These are phyloP conservation scores for Ceratocystis huliohia DNA, from an alignment of 2,329 filamentous ascomycete genomes.

Conservation along the genomic window DNA sequence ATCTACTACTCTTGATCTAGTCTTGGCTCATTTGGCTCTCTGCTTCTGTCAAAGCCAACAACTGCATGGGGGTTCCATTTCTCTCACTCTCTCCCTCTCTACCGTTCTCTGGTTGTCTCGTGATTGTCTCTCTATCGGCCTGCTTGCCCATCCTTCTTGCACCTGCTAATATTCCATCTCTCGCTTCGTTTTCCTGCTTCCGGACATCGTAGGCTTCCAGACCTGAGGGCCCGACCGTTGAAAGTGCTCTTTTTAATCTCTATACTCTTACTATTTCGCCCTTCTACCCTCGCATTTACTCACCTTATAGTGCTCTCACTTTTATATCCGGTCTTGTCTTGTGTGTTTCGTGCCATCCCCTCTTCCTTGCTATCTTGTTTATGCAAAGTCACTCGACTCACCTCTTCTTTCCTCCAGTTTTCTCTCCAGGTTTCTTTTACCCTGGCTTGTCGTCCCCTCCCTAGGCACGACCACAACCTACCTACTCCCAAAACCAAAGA, in stretches of 20 bases:
- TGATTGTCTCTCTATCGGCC: not conserved
- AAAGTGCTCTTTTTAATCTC: not conserved
- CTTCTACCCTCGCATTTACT: not conserved
- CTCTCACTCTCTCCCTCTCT: not conserved
- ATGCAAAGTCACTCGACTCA: not conserved
- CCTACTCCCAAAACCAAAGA: not conserved
- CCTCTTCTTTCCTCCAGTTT: not conserved
- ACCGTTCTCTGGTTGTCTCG: too few species aligned
- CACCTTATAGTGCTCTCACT: not conserved
- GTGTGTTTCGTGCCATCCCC: not conserved
- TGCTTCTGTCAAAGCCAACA: not conserved
- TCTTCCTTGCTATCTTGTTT: not conserved
- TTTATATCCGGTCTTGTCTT: not conserved
- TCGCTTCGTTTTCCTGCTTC: conserved; percentile 2
- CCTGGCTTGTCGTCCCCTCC: not conserved
- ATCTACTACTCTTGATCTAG: not conserved
- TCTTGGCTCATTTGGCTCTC: not conserved
- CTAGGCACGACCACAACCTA: not conserved
- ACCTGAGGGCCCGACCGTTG: not conserved
- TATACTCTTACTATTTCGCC: not conserved
- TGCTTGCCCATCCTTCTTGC: not conserved
- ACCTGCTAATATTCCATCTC: not conserved
- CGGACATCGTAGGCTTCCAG: not conserved
- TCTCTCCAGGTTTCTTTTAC: not conserved
- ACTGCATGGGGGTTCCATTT: not conserved